Base-by-base conservation (phyloP, 331 rosid genomes). In the Phaseolus coccineus region DNA sequence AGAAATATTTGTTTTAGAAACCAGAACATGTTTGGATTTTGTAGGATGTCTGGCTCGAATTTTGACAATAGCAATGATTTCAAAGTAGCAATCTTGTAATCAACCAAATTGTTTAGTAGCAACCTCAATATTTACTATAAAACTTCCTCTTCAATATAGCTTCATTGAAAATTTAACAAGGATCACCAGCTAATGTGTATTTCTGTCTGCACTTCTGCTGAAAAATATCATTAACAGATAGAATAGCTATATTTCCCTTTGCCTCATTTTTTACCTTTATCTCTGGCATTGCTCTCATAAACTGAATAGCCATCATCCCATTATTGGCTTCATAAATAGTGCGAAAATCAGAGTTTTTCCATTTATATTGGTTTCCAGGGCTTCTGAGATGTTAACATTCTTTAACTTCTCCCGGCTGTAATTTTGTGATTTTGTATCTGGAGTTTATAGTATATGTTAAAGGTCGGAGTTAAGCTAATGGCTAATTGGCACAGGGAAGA, bases 221-320 rank as follows among this genome's bases (percentile, higher is more conserved):
- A 50, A 50, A 28, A 59, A 70, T 65, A 33, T n/a, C 65, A 33
- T n/a, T 55, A 6, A 8, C 67, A 7, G 66, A 73, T 73, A 39
- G 66, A 57, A 40, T 73, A 40, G 14, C 16, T 51, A 50, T 64
- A 5, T 66, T 77, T 5, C 47, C 68, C 35, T 39, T 55, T 68
- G 51, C 64, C 63, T 46, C 42, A 15, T 37, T 53, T 65, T 64
- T 77, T 25, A 51, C 44, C 37, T 37, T 2, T 24, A 8, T 77
- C 15, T 37, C 55, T 65, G 74, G 13, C 56, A 50, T 65, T 50
- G 11, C 4, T 40, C 47, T 61, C 80, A 47, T 75, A 55, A 75
- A 61, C 67, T 47, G 53, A 52, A 15, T 63, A 33, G 69, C 61
- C 9, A 46, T 76, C 52, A 30, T 62, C 63, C 27, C 44, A 27